Conservation (phyloP, 192 early-diverging fungal genomes). For the Backusella parvicylindrica region DNA sequence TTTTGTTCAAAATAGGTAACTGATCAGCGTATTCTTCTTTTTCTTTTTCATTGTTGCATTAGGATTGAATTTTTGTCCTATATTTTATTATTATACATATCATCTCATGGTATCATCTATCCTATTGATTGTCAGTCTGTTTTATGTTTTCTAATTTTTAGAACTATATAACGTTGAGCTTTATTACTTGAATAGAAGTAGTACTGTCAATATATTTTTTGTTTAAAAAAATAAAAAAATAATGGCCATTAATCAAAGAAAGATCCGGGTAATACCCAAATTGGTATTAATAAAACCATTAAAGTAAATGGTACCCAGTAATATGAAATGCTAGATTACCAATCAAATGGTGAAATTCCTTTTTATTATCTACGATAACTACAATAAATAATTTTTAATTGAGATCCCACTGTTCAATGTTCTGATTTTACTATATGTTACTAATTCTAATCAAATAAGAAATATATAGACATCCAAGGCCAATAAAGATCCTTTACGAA, state of each 20-base stretch:
- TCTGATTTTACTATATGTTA: neutral
- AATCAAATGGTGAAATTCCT: neutral
- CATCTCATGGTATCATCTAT: neutral
- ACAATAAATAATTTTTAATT: neutral
- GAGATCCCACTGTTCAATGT: neutral
- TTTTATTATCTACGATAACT: neutral
- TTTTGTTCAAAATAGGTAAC: neutral
- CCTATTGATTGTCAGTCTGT: neutral
- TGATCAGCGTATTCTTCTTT: neutral
- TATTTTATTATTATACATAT: neutral
- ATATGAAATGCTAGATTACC: neutral
- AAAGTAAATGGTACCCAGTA: neutral
- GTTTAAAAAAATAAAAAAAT: neutral
- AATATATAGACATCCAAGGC: no score
- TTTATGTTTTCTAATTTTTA: neutral
- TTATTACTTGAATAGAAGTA: neutral
- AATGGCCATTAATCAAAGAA: neutral
- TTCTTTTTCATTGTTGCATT: neutral
- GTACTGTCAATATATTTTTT: neutral
- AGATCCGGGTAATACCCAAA: neutral
- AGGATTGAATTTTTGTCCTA: neutral
- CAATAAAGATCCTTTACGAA: no score
- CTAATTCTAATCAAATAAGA: neutral
- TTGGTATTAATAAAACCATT: neutral
- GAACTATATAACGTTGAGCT: neutral